These are phyloP conservation scores for Pelagophyceae sp. DNA, from an alignment of 352 stramenopile species.

Conservation along the genomic window DNA sequence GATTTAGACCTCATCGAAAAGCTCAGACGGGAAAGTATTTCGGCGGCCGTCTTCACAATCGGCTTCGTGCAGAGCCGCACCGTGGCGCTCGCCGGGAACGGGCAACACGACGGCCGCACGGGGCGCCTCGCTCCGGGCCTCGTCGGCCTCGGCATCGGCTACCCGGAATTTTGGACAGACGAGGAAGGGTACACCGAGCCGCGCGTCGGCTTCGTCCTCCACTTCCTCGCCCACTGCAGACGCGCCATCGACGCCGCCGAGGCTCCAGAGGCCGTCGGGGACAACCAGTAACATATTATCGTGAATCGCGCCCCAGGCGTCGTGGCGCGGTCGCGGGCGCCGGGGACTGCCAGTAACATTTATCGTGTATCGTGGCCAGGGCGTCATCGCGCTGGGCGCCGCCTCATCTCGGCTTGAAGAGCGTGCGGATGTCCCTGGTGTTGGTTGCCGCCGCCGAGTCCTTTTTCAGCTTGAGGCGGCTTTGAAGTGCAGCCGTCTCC, in stretches of 20 bases:
- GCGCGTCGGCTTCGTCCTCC: background rate
- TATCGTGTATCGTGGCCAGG: too few species aligned
- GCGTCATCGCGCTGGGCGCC: too few species aligned
- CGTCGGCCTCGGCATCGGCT: background rate
- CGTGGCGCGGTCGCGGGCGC: too few species aligned
- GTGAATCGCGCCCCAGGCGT: too few species aligned
- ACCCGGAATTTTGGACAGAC: background rate
- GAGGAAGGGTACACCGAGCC: background rate
- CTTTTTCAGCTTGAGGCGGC: slow-evolving; percentile 16
- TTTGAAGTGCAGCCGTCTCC: slow-evolving; percentile 40
- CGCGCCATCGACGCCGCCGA: background rate
- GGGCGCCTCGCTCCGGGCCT: background rate
- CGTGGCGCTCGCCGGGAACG: background rate
- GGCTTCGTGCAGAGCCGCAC: background rate
- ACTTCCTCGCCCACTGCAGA: background rate
- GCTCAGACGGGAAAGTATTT: background rate
- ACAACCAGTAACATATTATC: too few species aligned
- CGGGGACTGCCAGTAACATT: too few species aligned
- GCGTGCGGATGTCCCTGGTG: background rate
- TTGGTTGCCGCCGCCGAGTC: background rate
- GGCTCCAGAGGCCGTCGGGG: background rate
- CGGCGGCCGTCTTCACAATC: background rate
- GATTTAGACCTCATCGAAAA: background rate
- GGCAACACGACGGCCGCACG: background rate
- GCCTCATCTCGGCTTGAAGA: slow-evolving; percentile 8